Evolutionary conservation across 2,329 filamentous ascomycete genomes (phyloP).

Genomic region (Pseudocercospora musae): DNA sequence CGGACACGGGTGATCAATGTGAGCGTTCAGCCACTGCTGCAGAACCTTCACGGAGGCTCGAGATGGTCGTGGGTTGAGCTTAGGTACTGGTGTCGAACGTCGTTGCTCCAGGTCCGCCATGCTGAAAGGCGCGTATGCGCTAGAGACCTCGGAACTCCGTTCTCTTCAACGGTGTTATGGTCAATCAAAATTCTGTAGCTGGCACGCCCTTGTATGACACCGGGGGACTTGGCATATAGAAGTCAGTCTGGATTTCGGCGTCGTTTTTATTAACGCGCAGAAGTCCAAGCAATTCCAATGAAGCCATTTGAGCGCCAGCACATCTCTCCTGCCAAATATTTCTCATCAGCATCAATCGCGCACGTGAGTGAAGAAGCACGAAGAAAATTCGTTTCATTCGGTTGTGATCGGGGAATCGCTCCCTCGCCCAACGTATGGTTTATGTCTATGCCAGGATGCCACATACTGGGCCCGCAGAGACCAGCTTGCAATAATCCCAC

Average conservation of each 20-base stretch:
- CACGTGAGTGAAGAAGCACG: not conserved
- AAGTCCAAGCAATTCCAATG: no score
- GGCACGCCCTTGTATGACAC: not conserved
- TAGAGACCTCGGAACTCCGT: not conserved
- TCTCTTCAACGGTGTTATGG: not conserved
- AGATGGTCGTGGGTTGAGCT: not conserved
- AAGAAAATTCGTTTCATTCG: not conserved
- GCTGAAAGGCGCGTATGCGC: not conserved
- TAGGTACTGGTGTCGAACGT: conserved; percentile 21
- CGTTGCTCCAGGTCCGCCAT: conserved; percentile 38
- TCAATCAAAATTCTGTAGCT: not conserved
- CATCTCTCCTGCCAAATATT: not conserved
- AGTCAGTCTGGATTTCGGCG: no score
- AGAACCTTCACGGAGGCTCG: not conserved
- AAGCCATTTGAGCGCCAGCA: not conserved
- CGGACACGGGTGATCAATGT: not conserved
- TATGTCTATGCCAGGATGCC: not conserved
- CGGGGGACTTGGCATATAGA: not conserved
- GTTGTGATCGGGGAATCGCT: not conserved
- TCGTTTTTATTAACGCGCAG: no score
- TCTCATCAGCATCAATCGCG: not conserved
- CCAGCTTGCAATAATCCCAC: not conserved
- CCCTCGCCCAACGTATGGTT: not conserved
- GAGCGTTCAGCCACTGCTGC: not conserved
- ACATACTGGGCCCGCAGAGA: not conserved